These are phyloP conservation scores for Aspergillus affinis DNA, from an alignment of 495 filamentous ascomycete species.

Conservation along the genomic window DNA sequence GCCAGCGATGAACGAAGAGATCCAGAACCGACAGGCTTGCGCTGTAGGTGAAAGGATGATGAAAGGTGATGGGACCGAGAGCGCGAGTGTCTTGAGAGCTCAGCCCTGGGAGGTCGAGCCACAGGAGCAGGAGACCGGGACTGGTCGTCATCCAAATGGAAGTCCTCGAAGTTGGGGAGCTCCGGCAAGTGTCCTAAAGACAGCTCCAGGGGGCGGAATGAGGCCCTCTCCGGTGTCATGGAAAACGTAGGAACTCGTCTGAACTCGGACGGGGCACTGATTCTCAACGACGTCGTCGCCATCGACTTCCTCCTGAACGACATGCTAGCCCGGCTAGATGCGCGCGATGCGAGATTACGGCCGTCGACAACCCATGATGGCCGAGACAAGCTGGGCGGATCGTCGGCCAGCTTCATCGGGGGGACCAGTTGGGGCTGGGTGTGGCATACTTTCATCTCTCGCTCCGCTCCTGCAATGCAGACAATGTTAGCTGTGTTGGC, in stretches of 20 bases:
- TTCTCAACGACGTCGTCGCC: slow-evolving; percentile 34
- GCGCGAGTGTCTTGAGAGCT: slow-evolving; percentile 19
- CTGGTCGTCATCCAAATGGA: slow-evolving; percentile 24
- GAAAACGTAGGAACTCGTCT: slow-evolving; percentile 44
- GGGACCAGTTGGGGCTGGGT: slow-evolving; percentile 51
- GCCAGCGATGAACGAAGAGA: slow-evolving; percentile 33
- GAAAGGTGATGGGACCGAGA: slow-evolving; percentile 28
- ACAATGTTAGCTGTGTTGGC: slow-evolving; percentile 8
- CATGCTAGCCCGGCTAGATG: slow-evolving; percentile 53
- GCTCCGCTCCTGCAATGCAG: slow-evolving; percentile 32
- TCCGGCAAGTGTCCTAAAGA: slow-evolving; percentile 71
- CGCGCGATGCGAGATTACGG: slow-evolving; percentile 44
- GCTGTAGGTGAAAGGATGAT: slow-evolving; percentile 34
- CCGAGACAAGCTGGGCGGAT: slow-evolving; percentile 37
- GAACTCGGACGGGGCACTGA: slow-evolving; percentile 56
- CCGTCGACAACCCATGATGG: slow-evolving; percentile 43
- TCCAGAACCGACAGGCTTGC: slow-evolving; percentile 44
- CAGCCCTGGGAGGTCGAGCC: slow-evolving; percentile 28
- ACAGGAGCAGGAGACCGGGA: slow-evolving; percentile 17
- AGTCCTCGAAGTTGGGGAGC: slow-evolving; percentile 46
- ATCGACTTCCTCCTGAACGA: slow-evolving; percentile 46
- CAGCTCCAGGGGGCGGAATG: slow-evolving; percentile 71
- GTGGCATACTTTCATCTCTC: slow-evolving; percentile 49
- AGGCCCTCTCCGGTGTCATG: slow-evolving; percentile 25
- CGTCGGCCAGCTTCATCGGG: slow-evolving; percentile 44